phyloP scores from a whole-genome alignment of 768 basidiomycete species.

The Calocybe indica region DNA sequence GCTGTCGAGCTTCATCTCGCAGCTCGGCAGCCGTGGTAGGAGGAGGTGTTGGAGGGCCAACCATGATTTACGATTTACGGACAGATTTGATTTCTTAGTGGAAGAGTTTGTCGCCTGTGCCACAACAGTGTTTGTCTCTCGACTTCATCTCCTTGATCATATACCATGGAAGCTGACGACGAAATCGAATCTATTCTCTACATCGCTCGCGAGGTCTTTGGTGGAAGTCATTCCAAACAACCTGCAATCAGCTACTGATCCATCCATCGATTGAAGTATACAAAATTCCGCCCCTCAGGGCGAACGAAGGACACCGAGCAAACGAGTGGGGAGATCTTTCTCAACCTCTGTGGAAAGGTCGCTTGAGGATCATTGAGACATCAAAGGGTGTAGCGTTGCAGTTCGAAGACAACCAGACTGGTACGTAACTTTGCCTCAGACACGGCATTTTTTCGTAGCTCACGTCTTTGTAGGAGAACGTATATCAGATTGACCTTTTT shows the following conservation, averaged over 20 bases:
- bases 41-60: slow-evolving; percentile 58
- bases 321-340: slow-evolving; percentile 89
- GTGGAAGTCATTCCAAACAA: slow-evolving; percentile 31
- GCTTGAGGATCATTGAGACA: slow-evolving; percentile 80
- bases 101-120: not conserved
- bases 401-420: slow-evolving; percentile 77
- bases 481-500: slow-evolving; percentile 23
- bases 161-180: slow-evolving; percentile 54
- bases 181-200: slow-evolving; percentile 89
- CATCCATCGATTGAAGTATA: slow-evolving; percentile 50
- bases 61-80: slow-evolving; percentile 29
- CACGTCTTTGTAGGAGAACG: slow-evolving; percentile 45
- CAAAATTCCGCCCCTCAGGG: slow-evolving; percentile 83
- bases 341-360: slow-evolving; percentile 85
- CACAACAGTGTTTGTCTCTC: not conserved
- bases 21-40: slow-evolving; percentile 52
- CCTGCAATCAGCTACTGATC: slow-evolving; percentile 8
- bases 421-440: slow-evolving; percentile 34
- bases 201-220: slow-evolving; percentile 87
- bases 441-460: slow-evolving; percentile 1
- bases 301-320: slow-evolving; percentile 86
- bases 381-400: slow-evolving; percentile 60
- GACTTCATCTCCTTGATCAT: slow-evolving; percentile 3
- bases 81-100: not conserved
- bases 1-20: slow-evolving; percentile 39